These are phyloP conservation scores for Gossypium longicalyx DNA, from an alignment of 345 rosid genomes.

Conservation along the genomic window DNA sequence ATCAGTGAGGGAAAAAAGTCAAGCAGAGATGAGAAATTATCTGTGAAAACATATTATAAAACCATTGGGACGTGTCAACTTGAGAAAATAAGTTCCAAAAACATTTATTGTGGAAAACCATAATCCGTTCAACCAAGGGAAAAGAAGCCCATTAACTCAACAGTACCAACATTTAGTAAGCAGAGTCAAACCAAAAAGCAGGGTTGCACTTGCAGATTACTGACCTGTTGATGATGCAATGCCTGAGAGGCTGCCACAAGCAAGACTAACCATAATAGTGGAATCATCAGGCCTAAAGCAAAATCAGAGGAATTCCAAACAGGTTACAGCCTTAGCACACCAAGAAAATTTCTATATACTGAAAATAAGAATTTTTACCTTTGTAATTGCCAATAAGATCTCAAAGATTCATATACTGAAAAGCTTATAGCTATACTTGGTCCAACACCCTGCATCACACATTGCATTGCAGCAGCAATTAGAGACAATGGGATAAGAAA, in stretches of 20 bases:
- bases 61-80: not conserved
- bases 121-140: not conserved
- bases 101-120: not conserved
- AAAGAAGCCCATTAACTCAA: not conserved
- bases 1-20: slow-evolving; percentile 5
- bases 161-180: not conserved
- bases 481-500: slow-evolving; percentile 1
- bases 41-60: not conserved
- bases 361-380: slow-evolving; percentile 40
- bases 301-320: slow-evolving; percentile 8
- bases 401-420: slow-evolving; percentile 63
- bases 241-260: slow-evolving; percentile 94
- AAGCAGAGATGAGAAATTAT: slow-evolving; percentile 4
- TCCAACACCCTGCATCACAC: slow-evolving; percentile 70
- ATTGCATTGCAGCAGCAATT: slow-evolving; percentile 6
- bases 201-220: slow-evolving; percentile 7
- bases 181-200: slow-evolving; percentile 17
- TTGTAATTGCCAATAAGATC: slow-evolving; percentile 62
- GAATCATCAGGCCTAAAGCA: slow-evolving; percentile 69
- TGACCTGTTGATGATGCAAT: slow-evolving; percentile 88
- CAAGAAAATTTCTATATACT: not conserved
- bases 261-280: slow-evolving; percentile 50
- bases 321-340: slow-evolving; percentile 2
- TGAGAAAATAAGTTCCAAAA: not conserved
- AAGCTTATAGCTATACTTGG: slow-evolving; percentile 93